Evolutionary conservation across 495 filamentous ascomycete genomes (phyloP), one percentile per base, ranked within the genome.

Genomic region (Barbatosphaeria neglecta): DNA sequence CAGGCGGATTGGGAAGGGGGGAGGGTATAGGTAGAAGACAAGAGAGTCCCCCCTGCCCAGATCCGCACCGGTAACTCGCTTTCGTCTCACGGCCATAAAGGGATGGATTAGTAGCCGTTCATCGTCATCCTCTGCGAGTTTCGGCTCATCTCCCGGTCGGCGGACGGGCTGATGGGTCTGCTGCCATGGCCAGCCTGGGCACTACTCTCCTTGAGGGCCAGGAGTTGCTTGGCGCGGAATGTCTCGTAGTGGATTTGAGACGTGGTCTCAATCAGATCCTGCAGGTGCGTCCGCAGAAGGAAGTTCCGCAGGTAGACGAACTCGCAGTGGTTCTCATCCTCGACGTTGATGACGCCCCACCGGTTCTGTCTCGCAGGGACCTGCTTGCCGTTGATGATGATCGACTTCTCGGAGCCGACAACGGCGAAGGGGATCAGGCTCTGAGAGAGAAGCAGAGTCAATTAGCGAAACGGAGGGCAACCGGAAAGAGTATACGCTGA

Each of bases 181-280:
- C 87, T 92, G 53, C 85, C 82, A 65, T 86, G 82, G 53, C 83
- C n/a, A n/a, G n/a, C 80, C 46, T 86, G 85, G 49, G 86, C 87
- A 63, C 87, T 95, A 73, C 84, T 92, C 75, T 99, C 92, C 79
- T 96, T 97, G 56, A 99, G 77, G 42, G 92, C 92, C 54, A 99
- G 68, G 57, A 99, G 75, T 69, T 99, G 93, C 79, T 97, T 99
- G 53, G 92, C 90, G 68, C 92, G 90, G 89, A 97, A 99, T 43
- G 87, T 93, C 76, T 99, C 92, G 73, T 99, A 99, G 74, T 99
- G 92, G 68, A 97, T 99, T 73, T 97, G 92, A 54, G 90, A 95
- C n/a, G 92, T 99, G 11, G 92, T 99, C 66, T 95, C 92, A 66
- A 99, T 96, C 47, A 99, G 80, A 57, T 99, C 92, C 74, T 99